A percentile compares a stretch with the other conserved stretches of the same genome.
phyloP scores from a whole-genome alignment of 345 rosid genomes.

The Brassica juncea region DNA sequence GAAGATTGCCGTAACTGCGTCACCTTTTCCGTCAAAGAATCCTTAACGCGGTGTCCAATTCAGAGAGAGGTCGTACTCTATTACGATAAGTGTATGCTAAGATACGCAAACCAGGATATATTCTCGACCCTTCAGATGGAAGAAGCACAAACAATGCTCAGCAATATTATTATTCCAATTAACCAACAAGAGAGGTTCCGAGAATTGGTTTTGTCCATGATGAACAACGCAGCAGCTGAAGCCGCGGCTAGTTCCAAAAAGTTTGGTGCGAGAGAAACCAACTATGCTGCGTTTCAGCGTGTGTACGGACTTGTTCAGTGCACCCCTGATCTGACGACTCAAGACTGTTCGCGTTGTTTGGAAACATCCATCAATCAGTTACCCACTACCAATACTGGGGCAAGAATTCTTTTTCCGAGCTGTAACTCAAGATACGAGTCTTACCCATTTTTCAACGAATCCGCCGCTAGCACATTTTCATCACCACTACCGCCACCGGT shows the following conservation, averaged over 20 bases:
- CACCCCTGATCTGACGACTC: background rate
- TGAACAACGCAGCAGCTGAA: background rate
- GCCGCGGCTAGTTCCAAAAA: background rate
- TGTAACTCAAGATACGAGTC: conserved; percentile 45
- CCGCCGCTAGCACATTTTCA: background rate
- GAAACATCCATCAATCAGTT: background rate
- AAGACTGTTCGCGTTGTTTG: background rate
- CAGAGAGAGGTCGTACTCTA: conserved; percentile 26
- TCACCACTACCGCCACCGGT: conserved; percentile 5
- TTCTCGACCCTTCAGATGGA: no score
- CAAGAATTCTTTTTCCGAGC: conserved; percentile 32
- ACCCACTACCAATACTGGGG: conserved; percentile 30
- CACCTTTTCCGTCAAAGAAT: background rate
- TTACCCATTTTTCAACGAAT: conserved; percentile 33
- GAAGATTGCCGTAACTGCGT: conserved; percentile 33
- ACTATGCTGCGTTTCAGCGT: background rate
- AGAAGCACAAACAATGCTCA: no score
- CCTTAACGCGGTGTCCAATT: conserved; percentile 32
- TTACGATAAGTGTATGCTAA: background rate
- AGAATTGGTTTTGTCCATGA: background rate
- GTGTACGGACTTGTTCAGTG: background rate
- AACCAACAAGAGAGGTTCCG: background rate
- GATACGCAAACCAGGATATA: no score
- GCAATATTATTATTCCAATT: background rate
- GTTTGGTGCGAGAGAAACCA: background rate